phyloP scores from a whole-genome alignment of 1,284 basidiomycete genomes.

The Ganoderma lingzhi region DNA sequence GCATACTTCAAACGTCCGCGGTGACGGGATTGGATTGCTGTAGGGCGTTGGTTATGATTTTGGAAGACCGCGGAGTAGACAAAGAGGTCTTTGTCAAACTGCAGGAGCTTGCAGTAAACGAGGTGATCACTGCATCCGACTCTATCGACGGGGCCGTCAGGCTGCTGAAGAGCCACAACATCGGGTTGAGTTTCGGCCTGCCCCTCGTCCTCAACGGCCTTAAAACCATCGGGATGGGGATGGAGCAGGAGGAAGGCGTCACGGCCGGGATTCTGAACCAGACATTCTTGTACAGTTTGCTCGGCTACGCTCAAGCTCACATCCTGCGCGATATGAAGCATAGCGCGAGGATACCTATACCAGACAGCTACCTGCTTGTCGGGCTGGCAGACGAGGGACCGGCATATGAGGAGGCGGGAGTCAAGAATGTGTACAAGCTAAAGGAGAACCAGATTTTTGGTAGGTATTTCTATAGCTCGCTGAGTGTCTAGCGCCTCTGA shows the following conservation, averaged over 20 bases:
- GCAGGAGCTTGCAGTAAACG: conserved; percentile 60
- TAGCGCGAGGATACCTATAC: conserved; percentile 74
- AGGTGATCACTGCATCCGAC: conserved; percentile 63
- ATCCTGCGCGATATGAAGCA: conserved; percentile 78
- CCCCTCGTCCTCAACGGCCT: conserved; percentile 59
- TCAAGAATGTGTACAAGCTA: conserved; percentile 61
- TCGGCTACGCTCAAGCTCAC: conserved; percentile 62
- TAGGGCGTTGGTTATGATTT: conserved; percentile 73
- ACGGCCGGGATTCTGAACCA: conserved; percentile 52
- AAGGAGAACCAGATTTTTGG: conserved; percentile 68
- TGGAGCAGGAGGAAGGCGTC: conserved; percentile 43
- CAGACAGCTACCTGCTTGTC: conserved; percentile 70
- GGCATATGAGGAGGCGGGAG: conserved; percentile 57
- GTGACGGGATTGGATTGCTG: background rate
- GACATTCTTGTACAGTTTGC: conserved; percentile 63
- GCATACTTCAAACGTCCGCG: background rate
- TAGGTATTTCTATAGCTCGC: conserved; percentile 37
- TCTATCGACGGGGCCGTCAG: conserved; percentile 54
- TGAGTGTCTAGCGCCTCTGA: background rate
- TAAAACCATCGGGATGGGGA: conserved; percentile 54
- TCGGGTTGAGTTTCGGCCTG: conserved; percentile 62
- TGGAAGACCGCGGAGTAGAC: conserved; percentile 70
- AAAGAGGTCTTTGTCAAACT: conserved; percentile 62
- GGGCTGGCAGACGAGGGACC: conserved; percentile 84
- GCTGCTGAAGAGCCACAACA: conserved; percentile 56